phyloP scores from a whole-genome alignment of 2,329 filamentous ascomycete genomes.

The Cyphellophora attinorum region DNA sequence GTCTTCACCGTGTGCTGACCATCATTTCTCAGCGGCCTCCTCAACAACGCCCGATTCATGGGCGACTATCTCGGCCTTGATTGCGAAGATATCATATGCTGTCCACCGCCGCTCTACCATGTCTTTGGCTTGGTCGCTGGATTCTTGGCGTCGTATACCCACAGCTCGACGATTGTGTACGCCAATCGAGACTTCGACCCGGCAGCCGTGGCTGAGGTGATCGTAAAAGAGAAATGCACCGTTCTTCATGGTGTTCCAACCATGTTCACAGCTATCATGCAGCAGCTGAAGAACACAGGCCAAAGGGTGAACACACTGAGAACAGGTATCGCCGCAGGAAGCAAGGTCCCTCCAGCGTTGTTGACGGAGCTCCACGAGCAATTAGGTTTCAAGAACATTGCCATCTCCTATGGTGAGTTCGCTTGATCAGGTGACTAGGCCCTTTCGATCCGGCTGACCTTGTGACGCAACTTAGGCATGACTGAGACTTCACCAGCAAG shows the following conservation, averaged over 20 bases:
- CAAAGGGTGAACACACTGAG: constrained; percentile 48
- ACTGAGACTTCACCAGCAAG: constrained; percentile 73
- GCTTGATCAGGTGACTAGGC: too few species aligned
- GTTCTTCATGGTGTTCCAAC: constrained; percentile 73
- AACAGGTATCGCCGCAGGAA: constrained; percentile 71
- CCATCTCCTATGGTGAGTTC: not conserved
- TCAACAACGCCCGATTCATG: constrained; percentile 61
- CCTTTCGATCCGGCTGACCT: too few species aligned
- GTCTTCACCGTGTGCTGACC: constrained; percentile 1
- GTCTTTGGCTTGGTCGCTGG: constrained; percentile 76
- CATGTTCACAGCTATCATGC: constrained; percentile 64
- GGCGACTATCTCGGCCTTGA: constrained; percentile 66
- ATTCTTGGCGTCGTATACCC: constrained; percentile 61
- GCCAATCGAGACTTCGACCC: constrained; percentile 67
- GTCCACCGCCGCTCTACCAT: constrained; percentile 75
- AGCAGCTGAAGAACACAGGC: constrained; percentile 34
- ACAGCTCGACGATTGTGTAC: constrained; percentile 68
- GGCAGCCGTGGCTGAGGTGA: constrained; percentile 53
- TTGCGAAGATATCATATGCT: constrained; percentile 61
- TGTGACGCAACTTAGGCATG: too few species aligned
- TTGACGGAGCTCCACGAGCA: constrained; percentile 68
- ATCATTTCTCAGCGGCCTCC: constrained; percentile 23
- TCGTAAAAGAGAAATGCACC: constrained; percentile 59
- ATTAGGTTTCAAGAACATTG: constrained; percentile 36
- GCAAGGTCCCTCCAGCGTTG: constrained; percentile 63